A percentile compares a stretch with the other conserved stretches of the same genome.
phyloP scores from a whole-genome alignment of 345 rosid species.

The Passiflora organensis region DNA sequence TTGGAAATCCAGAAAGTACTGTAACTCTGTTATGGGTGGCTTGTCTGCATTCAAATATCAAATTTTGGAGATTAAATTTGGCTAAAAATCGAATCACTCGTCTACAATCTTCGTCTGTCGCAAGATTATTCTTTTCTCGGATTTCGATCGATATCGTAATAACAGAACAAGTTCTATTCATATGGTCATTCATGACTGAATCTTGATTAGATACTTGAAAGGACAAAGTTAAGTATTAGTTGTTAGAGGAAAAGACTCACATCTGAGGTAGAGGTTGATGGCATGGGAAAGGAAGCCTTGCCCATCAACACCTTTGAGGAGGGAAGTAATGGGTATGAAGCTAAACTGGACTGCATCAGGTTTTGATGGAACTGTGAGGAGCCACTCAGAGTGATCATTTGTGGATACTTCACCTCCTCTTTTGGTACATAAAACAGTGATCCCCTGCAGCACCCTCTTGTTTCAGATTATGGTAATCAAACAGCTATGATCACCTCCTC shows the following conservation, averaged over 20 bases:
- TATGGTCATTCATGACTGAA: too few species aligned
- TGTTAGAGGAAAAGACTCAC: too few species aligned
- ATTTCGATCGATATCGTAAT: too few species aligned
- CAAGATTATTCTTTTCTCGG: too few species aligned
- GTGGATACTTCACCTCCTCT: conserved; percentile 67
- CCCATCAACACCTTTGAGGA: conserved; percentile 71
- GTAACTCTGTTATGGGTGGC: conserved; percentile 69
- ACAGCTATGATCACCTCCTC: too few species aligned
- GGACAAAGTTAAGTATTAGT: too few species aligned
- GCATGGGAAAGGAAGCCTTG: conserved; percentile 87
- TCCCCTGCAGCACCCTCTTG: conserved; percentile 51
- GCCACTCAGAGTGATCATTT: conserved; percentile 78
- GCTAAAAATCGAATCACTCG: too few species aligned
- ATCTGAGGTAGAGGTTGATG: conserved; percentile 86
- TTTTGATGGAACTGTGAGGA: conserved; percentile 59
- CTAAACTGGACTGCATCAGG: conserved; percentile 71
- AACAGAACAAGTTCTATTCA: too few species aligned
- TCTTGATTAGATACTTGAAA: too few species aligned
- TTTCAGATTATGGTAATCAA: neutral
- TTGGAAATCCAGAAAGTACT: conserved; percentile 73
- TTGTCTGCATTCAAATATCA: conserved; percentile 47
- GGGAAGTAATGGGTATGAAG: conserved; percentile 88
- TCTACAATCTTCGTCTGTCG: too few species aligned
- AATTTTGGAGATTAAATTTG: neutral
- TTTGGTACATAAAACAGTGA: conserved; percentile 58